Percentiles rank a stretch among this genome's conserved stretches.
phyloP scores from a whole-genome alignment of 2,329 filamentous ascomycete species.

The Ascocoryne sarcoides region DNA sequence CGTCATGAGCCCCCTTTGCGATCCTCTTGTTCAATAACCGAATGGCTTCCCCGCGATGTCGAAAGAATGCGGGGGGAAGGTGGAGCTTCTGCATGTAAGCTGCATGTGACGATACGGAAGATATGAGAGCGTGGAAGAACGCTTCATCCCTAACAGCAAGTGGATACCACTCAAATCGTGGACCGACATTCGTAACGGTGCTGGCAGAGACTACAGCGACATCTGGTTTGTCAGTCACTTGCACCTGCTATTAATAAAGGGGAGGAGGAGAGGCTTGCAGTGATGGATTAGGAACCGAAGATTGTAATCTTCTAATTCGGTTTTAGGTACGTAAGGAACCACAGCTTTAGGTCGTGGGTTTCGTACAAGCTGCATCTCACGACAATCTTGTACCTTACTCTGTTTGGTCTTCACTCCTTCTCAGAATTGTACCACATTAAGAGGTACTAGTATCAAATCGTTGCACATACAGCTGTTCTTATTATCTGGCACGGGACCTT shows the following conservation, averaged over 20 bases:
- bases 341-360: constrained; percentile 12
- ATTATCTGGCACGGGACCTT: too few relatives aligned
- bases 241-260: not conserved
- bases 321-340: constrained; percentile 10
- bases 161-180: constrained; percentile 19
- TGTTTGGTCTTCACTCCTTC: not conserved
- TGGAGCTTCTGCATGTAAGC: constrained; percentile 12
- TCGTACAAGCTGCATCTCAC: not conserved
- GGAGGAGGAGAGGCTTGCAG: constrained; percentile 8
- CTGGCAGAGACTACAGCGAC: constrained; percentile 11
- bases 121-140: constrained; percentile 19
- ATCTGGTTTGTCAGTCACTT: constrained; percentile 14
- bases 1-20: constrained; percentile 10
- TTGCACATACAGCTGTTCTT: too few relatives aligned
- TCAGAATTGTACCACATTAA: too few relatives aligned
- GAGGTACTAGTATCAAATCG: too few relatives aligned
- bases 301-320: constrained; percentile 10
- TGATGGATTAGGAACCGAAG: constrained; percentile 18
- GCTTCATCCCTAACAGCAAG: constrained; percentile 16
- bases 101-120: constrained; percentile 14
- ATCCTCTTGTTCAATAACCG: constrained; percentile 14
- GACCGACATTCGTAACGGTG: constrained; percentile 14
- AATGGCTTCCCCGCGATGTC: constrained; percentile 17
- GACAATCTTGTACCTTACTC: not conserved
- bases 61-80: constrained; percentile 10